Evolutionary conservation across 345 rosid genomes (phyloP), one percentile per base, ranked within the genome.

Genomic region (Draba incana): DNA sequence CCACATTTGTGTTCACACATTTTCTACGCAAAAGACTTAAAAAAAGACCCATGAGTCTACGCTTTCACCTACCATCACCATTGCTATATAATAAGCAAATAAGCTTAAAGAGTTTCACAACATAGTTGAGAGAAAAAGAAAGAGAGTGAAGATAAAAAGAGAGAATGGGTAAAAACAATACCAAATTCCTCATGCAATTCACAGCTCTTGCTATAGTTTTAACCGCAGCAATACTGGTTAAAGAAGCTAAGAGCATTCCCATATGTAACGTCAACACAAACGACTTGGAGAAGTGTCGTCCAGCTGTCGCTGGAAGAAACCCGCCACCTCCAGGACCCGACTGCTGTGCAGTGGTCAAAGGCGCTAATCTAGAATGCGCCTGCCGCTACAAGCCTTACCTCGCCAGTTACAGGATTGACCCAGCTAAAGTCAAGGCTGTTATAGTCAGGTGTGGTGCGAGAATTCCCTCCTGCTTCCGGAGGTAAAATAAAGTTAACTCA

Each of bases 291-390:
- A 45, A 39, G 25, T 87, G 92, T 53, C 76, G 74, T 7, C 63
- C 83, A 3, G 89, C 88, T 0, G 78, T 78, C 62, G 77, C 71
- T 5, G 88, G 89, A 11, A 2, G 37, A 57, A 8, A 62, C 1
- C 90, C 86, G 3, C 69, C 76, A 5, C 73, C 57, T 2, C 90
- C 87, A 0, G 79, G 72, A 62, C 49, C 50, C 51, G 30, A 48
- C 30, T 85, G 88, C 39, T 87, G 90, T 15, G 4, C 53, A 10
- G 77, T 70, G 23, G 55, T 79, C 23, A 62, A 50, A 48, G 46
- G 53, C 0, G 84, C 81, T 27, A 51, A 81, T 69, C 60, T 82
- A 58, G 24, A 25, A 1, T 88, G 87, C 52, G 82, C 84, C n/a
- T 85, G 88, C 62, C 23, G 31, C n/a, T 79, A 57, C 76, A 80